These are phyloP conservation scores for Fusarium xyrophilum DNA, from an alignment of 2,329 filamentous ascomycete species.

Conservation along the genomic window DNA sequence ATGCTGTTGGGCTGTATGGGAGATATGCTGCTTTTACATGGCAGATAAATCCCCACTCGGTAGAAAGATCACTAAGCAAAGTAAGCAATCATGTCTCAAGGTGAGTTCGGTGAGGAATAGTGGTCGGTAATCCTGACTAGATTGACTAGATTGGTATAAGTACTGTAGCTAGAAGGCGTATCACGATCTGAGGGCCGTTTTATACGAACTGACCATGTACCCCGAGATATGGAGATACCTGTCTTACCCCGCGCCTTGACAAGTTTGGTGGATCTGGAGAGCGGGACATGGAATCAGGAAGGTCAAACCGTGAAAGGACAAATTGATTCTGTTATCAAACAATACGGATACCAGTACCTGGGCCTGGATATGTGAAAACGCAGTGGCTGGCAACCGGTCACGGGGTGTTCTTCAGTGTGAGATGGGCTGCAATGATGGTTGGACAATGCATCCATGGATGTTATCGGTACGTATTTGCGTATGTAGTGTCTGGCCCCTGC, in stretches of 20 bases:
- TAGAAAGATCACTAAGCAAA: conserved; percentile 3
- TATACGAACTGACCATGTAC: background rate
- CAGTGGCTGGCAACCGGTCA: background rate
- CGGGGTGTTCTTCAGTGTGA: background rate
- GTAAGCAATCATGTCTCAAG: conserved; percentile 4
- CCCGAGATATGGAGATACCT: conserved; percentile 20
- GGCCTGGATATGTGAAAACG: background rate
- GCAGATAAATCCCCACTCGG: background rate
- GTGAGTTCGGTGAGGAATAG: conserved; percentile 19
- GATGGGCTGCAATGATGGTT: conserved; percentile 7
- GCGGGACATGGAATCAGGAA: conserved; percentile 23
- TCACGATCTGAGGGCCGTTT: background rate
- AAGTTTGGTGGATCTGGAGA: conserved; percentile 9
- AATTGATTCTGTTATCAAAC: background rate
- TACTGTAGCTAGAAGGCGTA: conserved; percentile 24
- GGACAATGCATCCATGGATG: conserved; percentile 1
- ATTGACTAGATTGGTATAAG: conserved; percentile 9
- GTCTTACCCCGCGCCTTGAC: conserved; percentile 15
- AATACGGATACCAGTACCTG: background rate
- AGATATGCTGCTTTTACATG: background rate
- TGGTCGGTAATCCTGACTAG: conserved; percentile 8
- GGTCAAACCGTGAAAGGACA: conserved; percentile 17
- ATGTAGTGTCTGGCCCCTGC: background rate
- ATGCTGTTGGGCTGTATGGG: background rate
- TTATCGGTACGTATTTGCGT: conserved; percentile 8